Conservation (phyloP, 106 monocot species). For the Dendrobium chrysotoxum region DNA sequence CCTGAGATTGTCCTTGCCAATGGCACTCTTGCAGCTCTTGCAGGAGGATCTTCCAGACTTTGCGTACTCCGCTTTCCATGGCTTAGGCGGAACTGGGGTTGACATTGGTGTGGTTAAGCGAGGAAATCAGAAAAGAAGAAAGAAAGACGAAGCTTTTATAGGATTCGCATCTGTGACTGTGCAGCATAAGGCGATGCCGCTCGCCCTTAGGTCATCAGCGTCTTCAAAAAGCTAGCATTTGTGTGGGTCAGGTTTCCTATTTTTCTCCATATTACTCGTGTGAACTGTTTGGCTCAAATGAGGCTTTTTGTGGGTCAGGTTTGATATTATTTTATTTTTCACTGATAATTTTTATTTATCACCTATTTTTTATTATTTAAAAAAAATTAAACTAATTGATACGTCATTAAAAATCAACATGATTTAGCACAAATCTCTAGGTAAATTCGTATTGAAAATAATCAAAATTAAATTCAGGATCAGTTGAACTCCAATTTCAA, state of each 20-base stretch:
- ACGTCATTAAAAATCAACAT: too few relatives aligned
- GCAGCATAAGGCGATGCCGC: not conserved
- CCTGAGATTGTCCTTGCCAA: slow-evolving; percentile 66
- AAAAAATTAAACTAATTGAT: too few relatives aligned
- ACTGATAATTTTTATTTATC: too few relatives aligned
- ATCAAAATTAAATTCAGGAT: too few relatives aligned
- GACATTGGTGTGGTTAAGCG: slow-evolving; percentile 6
- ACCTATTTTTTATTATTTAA: too few relatives aligned
- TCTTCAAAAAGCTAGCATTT: not conserved
- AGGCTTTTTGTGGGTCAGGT: too few relatives aligned
- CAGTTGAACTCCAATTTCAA: too few relatives aligned
- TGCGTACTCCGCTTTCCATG: slow-evolving; percentile 98
- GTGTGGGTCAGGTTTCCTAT: not conserved
- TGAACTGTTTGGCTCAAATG: too few relatives aligned
- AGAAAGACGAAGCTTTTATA: slow-evolving; percentile 6
- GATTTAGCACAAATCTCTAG: too few relatives aligned
- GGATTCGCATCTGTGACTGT: not conserved
- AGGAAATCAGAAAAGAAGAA: not conserved
- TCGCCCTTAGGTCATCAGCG: not conserved
- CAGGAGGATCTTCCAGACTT: slow-evolving; percentile 91
- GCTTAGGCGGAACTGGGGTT: slow-evolving; percentile 55
- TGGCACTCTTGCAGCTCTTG: slow-evolving; percentile 80
- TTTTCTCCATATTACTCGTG: too few relatives aligned
- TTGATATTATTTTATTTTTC: too few relatives aligned
- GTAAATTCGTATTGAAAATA: too few relatives aligned